Base-by-base conservation (phyloP, 75 land plant species). In the Pseudotsuga menziesii region DNA sequence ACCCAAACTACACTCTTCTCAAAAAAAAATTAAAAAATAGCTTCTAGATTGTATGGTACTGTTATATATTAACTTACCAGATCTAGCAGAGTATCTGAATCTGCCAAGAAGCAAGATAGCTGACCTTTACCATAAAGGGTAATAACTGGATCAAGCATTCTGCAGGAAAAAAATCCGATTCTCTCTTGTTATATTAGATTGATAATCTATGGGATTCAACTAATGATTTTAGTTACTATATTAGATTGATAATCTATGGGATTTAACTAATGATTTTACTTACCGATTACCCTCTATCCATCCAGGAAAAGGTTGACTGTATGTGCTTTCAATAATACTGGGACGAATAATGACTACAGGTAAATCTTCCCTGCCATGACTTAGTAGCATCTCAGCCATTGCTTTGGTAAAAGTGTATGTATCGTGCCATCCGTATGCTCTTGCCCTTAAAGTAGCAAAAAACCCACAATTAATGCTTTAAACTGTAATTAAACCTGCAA, bases 91-190 rank as follows among this genome's bases (percentile, higher is more conserved):
- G 92, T 91, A 72, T 88, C 77, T 25, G 98, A 92, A 75, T 95
- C 90, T 4, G 78, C 96, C 20, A 92, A 73, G 77, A 93, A 95
- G 19, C 94, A 88, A 22, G 89, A 83, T 12, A 93, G 86, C 66
- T 89, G 93, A 16, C 98, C 96, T 82, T 93, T 95, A 0, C 98
- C 98, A 78, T 95, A 95, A 60, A 77, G 84, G 2, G 93, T 76
- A 72, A 95, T 76, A 60, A 95, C 83, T 12, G 98, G 98, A 78
- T 93, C 98, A 92, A 93, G 87, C 98, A 95, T 95, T 77, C 98
- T 95, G 78, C 25, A 57, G 66, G n/a, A 11, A 78, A 9, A n/a
- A 35, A 20, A n/a, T 9, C 8, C 11, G 32, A 19, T 20, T 0
- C 2, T n/a, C 23, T 19, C 8, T 19, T 22, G 23, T 19, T 7